Base-by-base conservation (phyloP, 225 moss, liverwort and hornwort species). In the Anthoceros angustus region DNA sequence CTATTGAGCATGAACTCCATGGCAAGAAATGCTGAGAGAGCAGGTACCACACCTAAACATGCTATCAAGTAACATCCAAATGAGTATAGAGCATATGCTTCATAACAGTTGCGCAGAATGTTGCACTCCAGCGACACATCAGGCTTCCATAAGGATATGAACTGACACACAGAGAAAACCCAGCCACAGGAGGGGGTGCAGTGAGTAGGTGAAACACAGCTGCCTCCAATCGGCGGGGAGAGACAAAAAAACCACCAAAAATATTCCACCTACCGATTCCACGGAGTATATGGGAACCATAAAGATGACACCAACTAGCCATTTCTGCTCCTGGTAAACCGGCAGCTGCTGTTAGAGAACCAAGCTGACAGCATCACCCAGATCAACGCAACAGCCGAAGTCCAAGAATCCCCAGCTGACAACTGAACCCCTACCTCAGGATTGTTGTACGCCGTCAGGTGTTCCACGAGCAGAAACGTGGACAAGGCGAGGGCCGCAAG, bases 21-120 rank as follows among this genome's bases (percentile, higher is more conserved):
- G 32, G 8, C 43, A 26, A 41, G 10, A 10, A 62, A 25, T n/a
- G n/a, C 39, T 67, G 18, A 16, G 2, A 11, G 6, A 23, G 39
- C 41, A 41, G 38, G 20, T 16, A 26, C n/a, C 76, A 61, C 84
- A 95, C 95, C 95, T 83, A 98, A 70, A 79, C 98, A 98, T 71
- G 98, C 92, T 83, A 98, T 89, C 68, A 98, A 73, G 77, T 92
- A 98, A 79, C 86, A 84, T 76, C 98, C 92, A 74, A 98, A 98
- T 43, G 98, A 87, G 74, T 98, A 98, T 39, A 98, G 78, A 45
- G 98, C 98, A 74, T 89, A 98, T 11, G 98, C 82, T 84, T 98
- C 98, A 26, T 98, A 98, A 72, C 87, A 89, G 74, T 98, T 98
- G 68, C 98, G 92, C 83, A 98, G 61, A 75, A 92, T 92, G 75